These are phyloP conservation scores for Solanum chacoense DNA, from an alignment of 305 asterid genomes.

Conservation along the genomic window DNA sequence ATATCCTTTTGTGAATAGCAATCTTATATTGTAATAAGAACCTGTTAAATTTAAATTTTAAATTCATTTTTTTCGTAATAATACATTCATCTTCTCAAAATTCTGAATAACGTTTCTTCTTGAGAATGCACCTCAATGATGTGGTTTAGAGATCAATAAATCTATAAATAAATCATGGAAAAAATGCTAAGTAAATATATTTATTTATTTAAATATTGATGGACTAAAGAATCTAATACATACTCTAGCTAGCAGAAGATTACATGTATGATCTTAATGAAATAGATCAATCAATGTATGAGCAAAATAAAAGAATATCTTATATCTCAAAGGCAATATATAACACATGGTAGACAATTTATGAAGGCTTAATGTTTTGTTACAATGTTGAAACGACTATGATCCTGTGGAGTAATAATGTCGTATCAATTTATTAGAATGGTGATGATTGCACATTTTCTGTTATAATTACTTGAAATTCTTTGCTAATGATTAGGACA, in stretches of 20 bases:
- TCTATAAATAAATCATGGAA: no score
- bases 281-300: background rate
- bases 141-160: background rate
- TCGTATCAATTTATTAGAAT: conserved; percentile 12
- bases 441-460: conserved; percentile 8
- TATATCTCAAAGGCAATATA: background rate
- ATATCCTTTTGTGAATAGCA: background rate
- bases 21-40: background rate
- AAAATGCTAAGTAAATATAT: background rate
- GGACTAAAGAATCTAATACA: background rate
- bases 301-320: background rate
- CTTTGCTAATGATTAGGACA: conserved; percentile 20
- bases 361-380: background rate
- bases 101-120: background rate
- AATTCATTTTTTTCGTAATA: background rate
- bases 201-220: background rate
- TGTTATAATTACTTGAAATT: conserved; percentile 20
- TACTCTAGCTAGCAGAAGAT: background rate
- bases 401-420: background rate
- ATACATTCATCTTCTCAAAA: background rate
- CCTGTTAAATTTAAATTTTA: no score
- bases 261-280: background rate
- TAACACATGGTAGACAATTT: background rate
- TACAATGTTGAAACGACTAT: background rate
- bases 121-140: background rate